Conservation (phyloP, 2,329 filamentous ascomycete species). For the Aspergillus quadrilineatus region DNA sequence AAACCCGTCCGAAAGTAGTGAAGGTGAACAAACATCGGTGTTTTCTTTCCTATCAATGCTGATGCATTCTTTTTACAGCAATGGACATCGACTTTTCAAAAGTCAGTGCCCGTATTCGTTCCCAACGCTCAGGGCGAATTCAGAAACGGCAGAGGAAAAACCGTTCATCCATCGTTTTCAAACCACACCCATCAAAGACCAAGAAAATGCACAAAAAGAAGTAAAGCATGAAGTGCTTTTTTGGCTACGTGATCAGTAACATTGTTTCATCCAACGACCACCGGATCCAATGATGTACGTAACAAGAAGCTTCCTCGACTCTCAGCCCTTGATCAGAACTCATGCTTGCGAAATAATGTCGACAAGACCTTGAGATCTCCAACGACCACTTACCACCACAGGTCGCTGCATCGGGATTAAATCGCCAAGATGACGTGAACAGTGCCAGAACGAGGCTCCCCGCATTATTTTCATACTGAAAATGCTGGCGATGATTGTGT, state of each 20-base stretch:
- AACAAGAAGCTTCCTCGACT: not conserved
- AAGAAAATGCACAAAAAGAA: slow-evolving; percentile 36
- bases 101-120: slow-evolving; percentile 21
- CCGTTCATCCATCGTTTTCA: slow-evolving; percentile 42
- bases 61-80: slow-evolving; percentile 19
- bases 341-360: not conserved
- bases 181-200: slow-evolving; percentile 30
- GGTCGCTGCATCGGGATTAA: not conserved
- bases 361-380: not conserved
- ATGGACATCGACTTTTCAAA: slow-evolving; percentile 43
- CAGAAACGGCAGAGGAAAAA: slow-evolving; percentile 40
- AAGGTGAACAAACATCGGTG: slow-evolving; percentile 21
- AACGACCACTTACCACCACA: not conserved
- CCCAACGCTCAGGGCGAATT: slow-evolving; percentile 36
- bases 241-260: not conserved
- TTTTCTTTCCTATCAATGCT: not conserved
- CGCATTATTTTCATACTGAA: not conserved
- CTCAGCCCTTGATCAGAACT: not conserved
- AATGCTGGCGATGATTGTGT: not conserved
- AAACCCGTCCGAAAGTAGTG: slow-evolving; percentile 19
- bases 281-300: not conserved
- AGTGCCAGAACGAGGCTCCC: not conserved
- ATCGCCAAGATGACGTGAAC: not conserved
- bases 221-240: slow-evolving; percentile 15
- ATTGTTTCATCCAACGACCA: not conserved